Evolutionary conservation across 306 rosid genomes (phyloP), one percentile per base, ranked within the genome.

Genomic region (Arachis hypogaea): DNA sequence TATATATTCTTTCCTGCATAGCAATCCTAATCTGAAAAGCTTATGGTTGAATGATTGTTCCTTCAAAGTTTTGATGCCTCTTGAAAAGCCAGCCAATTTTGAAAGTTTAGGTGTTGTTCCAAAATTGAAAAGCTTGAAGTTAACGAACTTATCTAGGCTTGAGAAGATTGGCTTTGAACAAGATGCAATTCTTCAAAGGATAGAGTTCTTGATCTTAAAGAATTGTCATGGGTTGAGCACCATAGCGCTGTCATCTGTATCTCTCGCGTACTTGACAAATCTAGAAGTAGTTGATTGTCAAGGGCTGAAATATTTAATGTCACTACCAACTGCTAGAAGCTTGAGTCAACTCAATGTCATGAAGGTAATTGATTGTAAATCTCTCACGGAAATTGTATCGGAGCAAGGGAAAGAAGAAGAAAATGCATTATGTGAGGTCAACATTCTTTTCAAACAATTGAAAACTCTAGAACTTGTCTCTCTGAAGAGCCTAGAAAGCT

Each of bases 1-100:
- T 66, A 30, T 80, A 10, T 59, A 60, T 68, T 80, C 71, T 40
- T 79, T 79, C 63, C 71, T 80, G 10, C 62, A 61, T 6, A 44
- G 30, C 0, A 73, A 60, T 66, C 76, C 78, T 59, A n/a, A 66
- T 66, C 52, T 79, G 40, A 29, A 65, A 38, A 64, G 49, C 30
- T 50, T 66, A 0, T 36, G 28, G 0, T 57, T 72, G 52, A 30
- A 0, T 0, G 0, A 1, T 2, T 59, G 62, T 63, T 7, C 6
- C 3, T 58, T 72, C 3, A 16, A 55, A 7, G 44, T 46, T 10
- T 14, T 72, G 33, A 38, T 49, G 12, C 64, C 78, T 4, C 12
- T 0, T 4, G 14, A 4, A 57, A 56, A 6, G n/a, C 68, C 46
- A 29, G 45, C 2, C 11, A n/a, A 36, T 6, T 9, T 66, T 56